Evolutionary conservation across 192 early-diverging fungal genomes (phyloP).

Genomic region (Coemansia sp.): DNA sequence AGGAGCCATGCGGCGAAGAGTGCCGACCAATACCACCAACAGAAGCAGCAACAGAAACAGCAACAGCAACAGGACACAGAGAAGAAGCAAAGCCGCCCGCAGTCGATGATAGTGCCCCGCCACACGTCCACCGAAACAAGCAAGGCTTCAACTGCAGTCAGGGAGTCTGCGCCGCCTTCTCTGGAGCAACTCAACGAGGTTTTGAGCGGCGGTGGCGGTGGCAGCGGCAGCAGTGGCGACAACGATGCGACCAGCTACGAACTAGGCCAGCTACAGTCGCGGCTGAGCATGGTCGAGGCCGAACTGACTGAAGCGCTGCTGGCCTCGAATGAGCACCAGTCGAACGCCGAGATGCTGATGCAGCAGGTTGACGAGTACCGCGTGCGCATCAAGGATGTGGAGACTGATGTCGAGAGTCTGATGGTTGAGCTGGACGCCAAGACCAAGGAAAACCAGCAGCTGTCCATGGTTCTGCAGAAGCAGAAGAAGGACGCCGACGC

Average conservation of each 20-base stretch:
- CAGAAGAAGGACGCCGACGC: constrained; percentile 8
- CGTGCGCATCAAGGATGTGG: constrained; percentile 14
- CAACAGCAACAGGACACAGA: neutral
- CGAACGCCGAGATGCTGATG: constrained; percentile 7
- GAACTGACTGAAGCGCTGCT: constrained; percentile 30
- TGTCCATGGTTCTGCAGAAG: neutral
- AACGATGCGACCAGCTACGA: neutral
- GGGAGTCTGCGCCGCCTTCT: neutral
- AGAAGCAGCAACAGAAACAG: too few species aligned
- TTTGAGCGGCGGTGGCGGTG: neutral
- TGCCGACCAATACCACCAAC: too few species aligned
- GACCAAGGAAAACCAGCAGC: constrained; percentile 12
- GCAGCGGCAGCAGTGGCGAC: neutral
- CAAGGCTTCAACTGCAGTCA: neutral
- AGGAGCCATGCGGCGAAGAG: neutral
- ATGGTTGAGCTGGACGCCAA: constrained; percentile 28
- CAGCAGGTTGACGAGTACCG: constrained; percentile 12
- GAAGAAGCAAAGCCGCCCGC: constrained; percentile 8
- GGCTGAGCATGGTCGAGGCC: constrained; percentile 25
- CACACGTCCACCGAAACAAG: neutral
- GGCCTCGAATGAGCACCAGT: constrained; percentile 19
- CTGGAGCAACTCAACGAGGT: neutral
- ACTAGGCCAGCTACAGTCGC: constrained; percentile 17
- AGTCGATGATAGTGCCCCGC: constrained; percentile 4
- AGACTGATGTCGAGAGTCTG: constrained; percentile 21